phyloP scores from a whole-genome alignment of 2,329 filamentous ascomycete genomes.

The Laburnicola sp. region DNA sequence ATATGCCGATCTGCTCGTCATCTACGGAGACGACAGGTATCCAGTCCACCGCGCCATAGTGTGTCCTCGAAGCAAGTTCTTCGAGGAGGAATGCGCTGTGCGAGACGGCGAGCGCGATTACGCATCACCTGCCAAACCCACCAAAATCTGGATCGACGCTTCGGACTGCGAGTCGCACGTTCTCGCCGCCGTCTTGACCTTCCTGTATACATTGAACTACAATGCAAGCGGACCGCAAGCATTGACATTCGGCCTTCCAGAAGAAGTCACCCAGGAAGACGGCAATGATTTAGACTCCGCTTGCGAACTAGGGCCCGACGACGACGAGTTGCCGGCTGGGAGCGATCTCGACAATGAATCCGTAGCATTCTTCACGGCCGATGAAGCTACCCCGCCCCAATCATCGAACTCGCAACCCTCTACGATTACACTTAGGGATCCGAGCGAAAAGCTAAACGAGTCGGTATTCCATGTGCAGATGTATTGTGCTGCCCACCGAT shows the following conservation, averaged over 20 bases:
- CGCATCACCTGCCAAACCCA: slow-evolving; percentile 9
- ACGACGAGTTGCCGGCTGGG: not conserved
- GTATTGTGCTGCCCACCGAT: slow-evolving; percentile 11
- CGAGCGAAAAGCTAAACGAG: slow-evolving; percentile 8
- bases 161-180: slow-evolving; percentile 17
- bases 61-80: slow-evolving; percentile 16
- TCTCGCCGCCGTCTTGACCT: slow-evolving; percentile 17
- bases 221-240: slow-evolving; percentile 6
- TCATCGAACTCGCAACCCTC: not conserved
- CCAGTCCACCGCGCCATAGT: slow-evolving; percentile 22
- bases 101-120: slow-evolving; percentile 4
- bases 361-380: not conserved
- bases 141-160: slow-evolving; percentile 19
- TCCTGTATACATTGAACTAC: slow-evolving; percentile 22
- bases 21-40: slow-evolving; percentile 17
- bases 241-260: slow-evolving; percentile 10
- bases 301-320: not conserved
- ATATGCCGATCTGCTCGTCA: slow-evolving; percentile 19
- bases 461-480: slow-evolving; percentile 15
- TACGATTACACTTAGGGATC: not conserved
- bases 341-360: not conserved
- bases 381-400: not conserved
- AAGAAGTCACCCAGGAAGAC: not conserved
- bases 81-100: slow-evolving; percentile 9
- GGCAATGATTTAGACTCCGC: not conserved